Evolutionary conservation across 202 grass and related monocot genomes (phyloP), one percentile per base, ranked within the genome.

Genomic region (Setaria italica): DNA sequence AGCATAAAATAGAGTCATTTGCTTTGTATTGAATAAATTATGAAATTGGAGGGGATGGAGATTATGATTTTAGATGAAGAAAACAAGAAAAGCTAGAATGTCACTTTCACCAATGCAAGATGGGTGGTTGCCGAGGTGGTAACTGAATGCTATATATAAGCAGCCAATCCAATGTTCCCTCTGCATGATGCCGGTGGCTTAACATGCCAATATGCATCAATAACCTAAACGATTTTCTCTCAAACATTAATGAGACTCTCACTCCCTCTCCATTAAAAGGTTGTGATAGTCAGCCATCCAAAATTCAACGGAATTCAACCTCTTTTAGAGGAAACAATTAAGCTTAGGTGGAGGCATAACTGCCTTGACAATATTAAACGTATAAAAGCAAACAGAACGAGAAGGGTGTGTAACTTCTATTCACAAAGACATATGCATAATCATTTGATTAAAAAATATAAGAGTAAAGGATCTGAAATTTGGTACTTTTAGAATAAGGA

Each of bases 101-200:
- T 66, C 46, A 65, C 30, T 51, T 86, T 82, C 58, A 82, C 30
- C 65, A 65, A 72, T 46, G 51, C 47, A 78, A 67, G 14, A 16
- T 54, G 32, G 32, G 60, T 71, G 70, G 37, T 49, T 80, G 13
- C 9, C 33, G 57, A 37, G 65, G 66, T 71, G 55, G 51, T 78
- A 55, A 63, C 37, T 59, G 32, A 32, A 9, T 62, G 15, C 41
- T 80, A 89, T 33, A 19, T 51, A 74, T 62, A 64, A 54, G 58
- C 54, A 55, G 35, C 12, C 45, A 76, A 84, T 48, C 47, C 5
- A 43, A 83, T 70, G 64, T 39, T 9, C 59, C n/a, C 48, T 35
- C 29, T 3, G 1, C 14, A 43, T 66, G 37, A 79, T n/a, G 8
- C 59, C 9, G 11, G 59, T 74, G 25, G 25, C 41, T 74, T 59